phyloP scores from a whole-genome alignment of 2,329 filamentous ascomycete genomes.

The Aspergillus intermedius region DNA sequence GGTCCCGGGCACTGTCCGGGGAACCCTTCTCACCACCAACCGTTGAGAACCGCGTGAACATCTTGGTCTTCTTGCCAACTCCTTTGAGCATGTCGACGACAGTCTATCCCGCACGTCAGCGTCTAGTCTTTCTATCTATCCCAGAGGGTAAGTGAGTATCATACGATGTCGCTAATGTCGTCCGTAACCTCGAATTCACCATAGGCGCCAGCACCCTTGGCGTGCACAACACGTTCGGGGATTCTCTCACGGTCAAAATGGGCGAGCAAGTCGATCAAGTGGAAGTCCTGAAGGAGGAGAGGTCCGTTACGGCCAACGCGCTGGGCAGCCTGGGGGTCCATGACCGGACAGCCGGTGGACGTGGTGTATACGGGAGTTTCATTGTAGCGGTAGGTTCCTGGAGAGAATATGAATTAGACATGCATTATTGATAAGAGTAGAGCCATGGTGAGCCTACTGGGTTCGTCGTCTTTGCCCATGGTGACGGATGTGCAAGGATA shows the following conservation, averaged over 20 bases:
- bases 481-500: slow-evolving; percentile 9
- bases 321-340: slow-evolving; percentile 48
- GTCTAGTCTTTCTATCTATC: not conserved
- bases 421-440: not conserved
- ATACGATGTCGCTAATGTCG: slow-evolving; percentile 44
- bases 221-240: slow-evolving; percentile 39
- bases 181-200: slow-evolving; percentile 42
- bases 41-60: slow-evolving; percentile 65
- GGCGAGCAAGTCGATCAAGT: slow-evolving; percentile 56
- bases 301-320: slow-evolving; percentile 53
- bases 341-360: slow-evolving; percentile 54
- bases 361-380: slow-evolving; percentile 55
- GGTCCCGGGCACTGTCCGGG: slow-evolving; percentile 65
- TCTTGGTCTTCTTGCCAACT: slow-evolving; percentile 62
- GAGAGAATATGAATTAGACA: slow-evolving; percentile 2
- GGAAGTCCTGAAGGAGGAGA: slow-evolving; percentile 58
- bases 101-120: slow-evolving; percentile 20
- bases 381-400: slow-evolving; percentile 46
- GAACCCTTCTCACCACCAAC: slow-evolving; percentile 68
- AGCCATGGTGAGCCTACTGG: slow-evolving; percentile 15
- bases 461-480: slow-evolving; percentile 34
- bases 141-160: slow-evolving; percentile 2
- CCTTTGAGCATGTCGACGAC: slow-evolving; percentile 46
- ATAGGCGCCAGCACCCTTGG: slow-evolving; percentile 38
- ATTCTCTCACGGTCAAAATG: slow-evolving; percentile 38